Evolutionary conservation across 257 asterid species (phyloP), one percentile per base, ranked within the genome.

Genomic region (Solanum arcanum): DNA sequence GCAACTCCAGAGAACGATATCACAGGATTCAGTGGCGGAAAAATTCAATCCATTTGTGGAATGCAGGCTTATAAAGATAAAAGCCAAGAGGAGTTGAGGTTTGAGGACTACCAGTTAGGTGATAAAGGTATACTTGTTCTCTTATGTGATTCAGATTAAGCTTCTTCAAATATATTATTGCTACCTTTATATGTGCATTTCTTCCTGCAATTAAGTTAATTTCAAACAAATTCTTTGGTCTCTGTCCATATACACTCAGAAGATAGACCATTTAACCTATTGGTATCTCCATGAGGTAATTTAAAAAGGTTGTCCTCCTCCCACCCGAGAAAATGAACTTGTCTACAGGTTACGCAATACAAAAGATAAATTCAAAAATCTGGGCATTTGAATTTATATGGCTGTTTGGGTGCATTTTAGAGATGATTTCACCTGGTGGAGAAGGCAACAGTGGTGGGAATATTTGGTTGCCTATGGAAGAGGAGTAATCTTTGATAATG

Each of bases 1-100:
- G 88, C 95, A 68, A 92, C 98, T 41, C 88, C 93, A 73, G 97
- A 92, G 87, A 83, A 90, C 18, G 93, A 87, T 82, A 91, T 88
- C 27, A 69, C 41, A 88, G 87, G 87, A 89, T 87, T 91, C 21
- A 15, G 56, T 33, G 87, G 90, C 84, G 95, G 89, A 35, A 92
- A 93, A 35, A 85, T 93, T 21, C 90, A 89, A 89, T 96, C 98
- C 56, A 94, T 95, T 86, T 93, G 98, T 31, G 97, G 94, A 90
- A 96, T 94, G 96, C 91, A 91, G 20, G 87, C 83, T 70, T 95
- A 94, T 89, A 87, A 91, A 90, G 93, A 92, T n/a, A 94, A 96
- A 90, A 95, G 92, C 88, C 98, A 95, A 73, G 99, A 96, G 90
- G 98, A 96, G 90, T 93, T 95, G 87, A 91, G 96, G 91, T 92